These are phyloP conservation scores for Venturia asperata DNA, from an alignment of 2,329 filamentous ascomycete genomes.

Conservation along the genomic window DNA sequence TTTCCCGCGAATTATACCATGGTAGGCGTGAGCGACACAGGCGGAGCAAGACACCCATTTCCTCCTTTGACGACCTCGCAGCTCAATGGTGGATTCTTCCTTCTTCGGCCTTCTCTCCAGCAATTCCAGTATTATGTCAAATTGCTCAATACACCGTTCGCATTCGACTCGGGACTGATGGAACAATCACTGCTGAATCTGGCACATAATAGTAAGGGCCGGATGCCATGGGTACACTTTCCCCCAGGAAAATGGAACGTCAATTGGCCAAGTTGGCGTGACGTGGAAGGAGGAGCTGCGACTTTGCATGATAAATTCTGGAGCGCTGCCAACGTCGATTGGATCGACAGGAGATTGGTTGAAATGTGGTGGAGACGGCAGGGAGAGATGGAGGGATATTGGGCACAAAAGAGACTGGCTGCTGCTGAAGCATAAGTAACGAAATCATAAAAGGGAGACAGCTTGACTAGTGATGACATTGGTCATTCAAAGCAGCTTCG, in stretches of 20 bases:
- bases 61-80: neutral
- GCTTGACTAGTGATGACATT: neutral
- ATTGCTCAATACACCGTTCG: constrained; percentile 10
- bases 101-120: constrained; percentile 13
- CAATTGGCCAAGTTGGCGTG: constrained; percentile 14
- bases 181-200: constrained; percentile 18
- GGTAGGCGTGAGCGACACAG: constrained; percentile 6
- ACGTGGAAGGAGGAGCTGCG: constrained; percentile 14
- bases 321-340: constrained; percentile 4
- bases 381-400: constrained; percentile 19
- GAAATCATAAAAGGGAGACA: too few relatives aligned
- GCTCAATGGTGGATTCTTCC: constrained; percentile 17
- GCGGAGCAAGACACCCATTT: neutral
- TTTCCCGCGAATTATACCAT: constrained; percentile 8
- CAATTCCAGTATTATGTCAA: constrained; percentile 17
- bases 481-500: neutral
- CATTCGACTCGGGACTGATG: constrained; percentile 15
- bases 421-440: neutral
- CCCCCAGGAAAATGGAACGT: constrained; percentile 16
- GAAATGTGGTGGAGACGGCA: constrained; percentile 19
- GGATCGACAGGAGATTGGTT: constrained; percentile 17
- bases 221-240: constrained; percentile 18
- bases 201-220: constrained; percentile 8
- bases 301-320: constrained; percentile 20
- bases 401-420: constrained; percentile 3